Evolutionary conservation across 371 early-diverging fungal species (phyloP), one percentile per base, ranked within the genome.

Genomic region (Mucor velutinosus): DNA sequence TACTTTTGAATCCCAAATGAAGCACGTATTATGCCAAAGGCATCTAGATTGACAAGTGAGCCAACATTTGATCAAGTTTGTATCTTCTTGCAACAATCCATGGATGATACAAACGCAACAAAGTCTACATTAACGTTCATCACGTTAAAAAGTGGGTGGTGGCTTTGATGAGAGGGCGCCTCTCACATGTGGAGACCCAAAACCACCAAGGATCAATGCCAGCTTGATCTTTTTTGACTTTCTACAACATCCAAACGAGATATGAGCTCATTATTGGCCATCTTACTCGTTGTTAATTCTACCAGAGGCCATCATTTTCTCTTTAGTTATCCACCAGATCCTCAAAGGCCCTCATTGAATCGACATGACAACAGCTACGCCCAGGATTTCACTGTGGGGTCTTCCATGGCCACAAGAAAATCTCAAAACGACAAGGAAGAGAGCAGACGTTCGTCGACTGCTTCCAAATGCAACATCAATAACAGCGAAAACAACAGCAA

Each of bases 231-330:
- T 41, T 41, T 41, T 41, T 17, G 41, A 41, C 41, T 41, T 17
- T 35, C 1, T 41, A 17, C 32, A 60, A 6, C 23, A 60, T 15
- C n/a, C 11, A 14, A 60, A 7, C n/a, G 23, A 11, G 7, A 45
- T 35, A 81, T 81, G 78, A 76, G 72, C 53, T 82, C 83, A 41
- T 61, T 82, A 62, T 60, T 82, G 57, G 81, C 83, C 68, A 85
- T 93, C 37, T 73, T 93, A 66, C 77, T 93, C 35, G 89, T 90
- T 32, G 86, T 87, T 45, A 87, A 87, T 69, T 92, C 91, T 14
- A 85, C 87, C 30, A 73, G 90, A 61, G 92, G 91, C 14, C 90
- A 90, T 71, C 91, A 90, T 60, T 87, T 87, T 65, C 84, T 90
- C 6, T 89, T 88, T 67, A 86, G 82, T 59, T 90, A 88, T 65